A percentile compares a stretch with the other conserved stretches of the same genome.
These are phyloP conservation scores for Actinidia chinensis DNA, from an alignment of 179 eudicot species.

Conservation along the genomic window DNA sequence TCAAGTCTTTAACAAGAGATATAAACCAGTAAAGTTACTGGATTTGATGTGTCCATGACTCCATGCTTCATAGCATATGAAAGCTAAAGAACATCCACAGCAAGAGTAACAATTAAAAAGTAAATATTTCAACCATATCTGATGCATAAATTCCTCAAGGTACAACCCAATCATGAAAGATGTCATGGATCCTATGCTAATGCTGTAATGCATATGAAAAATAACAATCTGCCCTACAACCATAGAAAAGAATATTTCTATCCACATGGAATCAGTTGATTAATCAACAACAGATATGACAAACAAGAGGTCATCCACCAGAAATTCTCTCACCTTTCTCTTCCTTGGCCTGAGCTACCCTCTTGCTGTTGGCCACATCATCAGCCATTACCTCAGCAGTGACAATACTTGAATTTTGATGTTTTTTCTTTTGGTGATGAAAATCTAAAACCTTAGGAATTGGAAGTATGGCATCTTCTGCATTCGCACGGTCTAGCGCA, in stretches of 20 bases:
- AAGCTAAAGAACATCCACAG: neutral
- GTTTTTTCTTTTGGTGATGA: conserved; percentile 32
- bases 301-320: neutral
- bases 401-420: conserved; percentile 26
- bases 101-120: neutral
- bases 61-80: neutral
- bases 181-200: neutral
- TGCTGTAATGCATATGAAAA: neutral
- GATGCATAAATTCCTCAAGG: neutral
- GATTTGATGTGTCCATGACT: neutral
- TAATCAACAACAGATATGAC: neutral
- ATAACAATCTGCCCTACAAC: neutral
- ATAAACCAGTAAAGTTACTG: neutral
- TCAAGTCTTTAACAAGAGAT: neutral
- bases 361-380: conserved; percentile 22
- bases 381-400: conserved; percentile 21
- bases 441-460: conserved; percentile 54
- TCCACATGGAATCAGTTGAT: neutral
- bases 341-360: conserved; percentile 27
- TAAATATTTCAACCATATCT: neutral
- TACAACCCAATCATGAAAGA: neutral
- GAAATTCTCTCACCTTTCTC: conserved; percentile 42
- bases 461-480: conserved; percentile 84
- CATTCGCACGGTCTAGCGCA: conserved; percentile 86
- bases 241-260: neutral